Percentiles rank a stretch among this genome's conserved stretches.
Conservation (phyloP, 495 filamentous ascomycete genomes). For the Aspergillus sclerotiicarbonarius region DNA sequence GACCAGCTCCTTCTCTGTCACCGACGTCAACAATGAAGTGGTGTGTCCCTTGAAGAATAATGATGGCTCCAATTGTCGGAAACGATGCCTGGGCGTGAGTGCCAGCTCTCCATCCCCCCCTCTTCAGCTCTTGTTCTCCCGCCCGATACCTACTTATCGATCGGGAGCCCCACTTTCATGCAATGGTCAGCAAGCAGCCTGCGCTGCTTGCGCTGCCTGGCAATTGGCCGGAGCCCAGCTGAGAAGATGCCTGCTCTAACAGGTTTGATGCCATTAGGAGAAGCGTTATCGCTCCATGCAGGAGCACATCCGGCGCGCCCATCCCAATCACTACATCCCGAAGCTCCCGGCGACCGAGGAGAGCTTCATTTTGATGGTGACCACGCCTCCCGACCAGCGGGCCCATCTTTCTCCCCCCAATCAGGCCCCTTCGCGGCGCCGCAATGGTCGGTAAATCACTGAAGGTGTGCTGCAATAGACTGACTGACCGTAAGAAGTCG, state of each 20-base stretch:
- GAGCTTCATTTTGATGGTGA: conserved; percentile 96
- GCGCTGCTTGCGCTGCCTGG: conserved; percentile 3
- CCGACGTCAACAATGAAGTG: conserved; percentile 90
- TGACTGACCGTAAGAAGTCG: conserved; percentile 39
- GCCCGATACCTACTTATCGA: conserved; percentile 15
- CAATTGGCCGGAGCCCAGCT: conserved; percentile 6
- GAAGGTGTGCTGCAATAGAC: conserved; percentile 13
- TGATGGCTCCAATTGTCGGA: conserved; percentile 95
- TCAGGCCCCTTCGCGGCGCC: conserved; percentile 36
- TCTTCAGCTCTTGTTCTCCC: conserved; percentile 17
- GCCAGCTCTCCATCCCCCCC: conserved; percentile 12
- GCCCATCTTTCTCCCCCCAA: conserved; percentile 56
- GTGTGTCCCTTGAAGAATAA: conserved; percentile 95
- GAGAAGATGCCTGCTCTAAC: conserved; percentile 21
- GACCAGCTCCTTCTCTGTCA: conserved; percentile 87
- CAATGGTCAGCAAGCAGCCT: conserved; percentile 10
- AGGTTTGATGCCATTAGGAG: conserved; percentile 59
- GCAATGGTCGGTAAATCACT: conserved; percentile 30
- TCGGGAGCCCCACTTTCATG: conserved; percentile 19
- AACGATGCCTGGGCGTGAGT: conserved; percentile 96
- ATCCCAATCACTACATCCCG: conserved; percentile 96
- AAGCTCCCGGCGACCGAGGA: conserved; percentile 99
- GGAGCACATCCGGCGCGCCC: conserved; percentile 96
- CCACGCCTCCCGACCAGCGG: conserved; percentile 78
- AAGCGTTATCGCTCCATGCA: conserved; percentile 99